Percentiles rank a stretch among this genome's conserved stretches.
These are phyloP conservation scores for Microsporum audouinii DNA, from an alignment of 2,329 filamentous ascomycete genomes.

Conservation along the genomic window DNA sequence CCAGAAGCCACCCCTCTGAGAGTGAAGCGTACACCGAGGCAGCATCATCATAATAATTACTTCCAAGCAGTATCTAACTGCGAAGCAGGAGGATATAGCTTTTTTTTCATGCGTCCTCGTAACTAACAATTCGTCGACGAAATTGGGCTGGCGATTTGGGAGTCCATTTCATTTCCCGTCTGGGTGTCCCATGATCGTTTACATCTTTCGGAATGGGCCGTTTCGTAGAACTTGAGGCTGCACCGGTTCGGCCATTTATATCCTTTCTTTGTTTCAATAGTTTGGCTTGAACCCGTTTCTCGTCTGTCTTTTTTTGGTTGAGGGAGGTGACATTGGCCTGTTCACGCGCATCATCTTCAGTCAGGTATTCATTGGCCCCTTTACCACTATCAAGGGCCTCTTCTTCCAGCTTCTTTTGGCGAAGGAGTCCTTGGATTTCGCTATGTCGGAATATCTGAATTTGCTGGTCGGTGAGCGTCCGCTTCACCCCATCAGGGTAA, in stretches of 20 bases:
- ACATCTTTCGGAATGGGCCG: background rate
- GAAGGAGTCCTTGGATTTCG: slow-evolving; percentile 63
- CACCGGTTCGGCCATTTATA: background rate
- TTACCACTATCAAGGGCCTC: slow-evolving; percentile 4
- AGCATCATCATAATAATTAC: no score
- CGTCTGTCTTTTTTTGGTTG: background rate
- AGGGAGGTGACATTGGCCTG: background rate
- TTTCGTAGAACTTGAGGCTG: background rate
- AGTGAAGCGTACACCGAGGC: background rate
- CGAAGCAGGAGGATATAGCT: no score
- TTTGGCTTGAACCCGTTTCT: background rate
- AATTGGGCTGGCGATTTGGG: background rate
- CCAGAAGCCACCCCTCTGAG: background rate
- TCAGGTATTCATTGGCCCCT: slow-evolving; percentile 11
- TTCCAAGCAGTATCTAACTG: no score
- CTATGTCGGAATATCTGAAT: slow-evolving; percentile 83
- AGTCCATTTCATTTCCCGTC: background rate
- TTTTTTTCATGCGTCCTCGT: background rate
- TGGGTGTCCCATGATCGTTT: no score
- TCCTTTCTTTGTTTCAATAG: background rate
- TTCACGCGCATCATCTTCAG: background rate
- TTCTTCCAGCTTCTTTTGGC: slow-evolving; percentile 34
- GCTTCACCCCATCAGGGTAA: slow-evolving; percentile 75
- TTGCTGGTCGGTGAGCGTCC: slow-evolving; percentile 83
- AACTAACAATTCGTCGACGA: background rate